Base-by-base conservation (phyloP, 345 rosid species). In the Melaleuca alternifolia region DNA sequence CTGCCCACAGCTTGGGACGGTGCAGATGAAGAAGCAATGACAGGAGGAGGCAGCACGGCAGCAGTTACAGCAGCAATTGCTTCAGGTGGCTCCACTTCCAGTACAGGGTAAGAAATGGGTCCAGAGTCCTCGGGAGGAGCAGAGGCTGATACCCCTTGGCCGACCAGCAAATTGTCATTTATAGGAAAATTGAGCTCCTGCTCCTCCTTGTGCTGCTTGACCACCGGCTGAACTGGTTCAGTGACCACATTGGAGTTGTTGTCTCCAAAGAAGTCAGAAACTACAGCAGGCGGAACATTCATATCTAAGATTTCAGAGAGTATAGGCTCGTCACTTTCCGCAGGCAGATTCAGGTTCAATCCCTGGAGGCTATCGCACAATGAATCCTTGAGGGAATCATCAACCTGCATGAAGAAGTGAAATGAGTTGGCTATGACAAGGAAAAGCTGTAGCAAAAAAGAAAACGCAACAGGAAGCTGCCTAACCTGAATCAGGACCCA, bases 401-500 rank as follows among this genome's bases (percentile, higher is more conserved):
- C 95, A 86, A 97, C 98, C 98, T 97, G 86, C 85, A 87, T 76
- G 24, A 44, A 50, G 26, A 51, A 86, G 77, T 24, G 51, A 48
- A 44, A 84, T 56, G 37, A 51, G 16, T 51, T 7, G 50, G 9
- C 33, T 6, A 41, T 77, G 86, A 12, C 46, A 11, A 41, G 23
- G 21, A 50, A 50, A 48, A 33, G 10, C 18, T 16, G 33, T 54
- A 79, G 81, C 41, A 28, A 56, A 41, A 26, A 51, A 53, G 20
- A 8, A 86, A 62, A 52, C 5, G 65, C 79, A 84, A 50, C n/a
- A 57, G 53, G 56, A 79, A 33, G 76, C 33, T 23, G 10, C 20
- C 37, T 44, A 88, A 97, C 99, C 93, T 93, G 94, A 57, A 97
- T 93, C 76, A 93, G 92, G 90, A 95, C 99, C 99, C 99, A 96